Base-by-base conservation (phyloP, 2,329 filamentous ascomycete species). In the Phyllosticta citriasiana region DNA sequence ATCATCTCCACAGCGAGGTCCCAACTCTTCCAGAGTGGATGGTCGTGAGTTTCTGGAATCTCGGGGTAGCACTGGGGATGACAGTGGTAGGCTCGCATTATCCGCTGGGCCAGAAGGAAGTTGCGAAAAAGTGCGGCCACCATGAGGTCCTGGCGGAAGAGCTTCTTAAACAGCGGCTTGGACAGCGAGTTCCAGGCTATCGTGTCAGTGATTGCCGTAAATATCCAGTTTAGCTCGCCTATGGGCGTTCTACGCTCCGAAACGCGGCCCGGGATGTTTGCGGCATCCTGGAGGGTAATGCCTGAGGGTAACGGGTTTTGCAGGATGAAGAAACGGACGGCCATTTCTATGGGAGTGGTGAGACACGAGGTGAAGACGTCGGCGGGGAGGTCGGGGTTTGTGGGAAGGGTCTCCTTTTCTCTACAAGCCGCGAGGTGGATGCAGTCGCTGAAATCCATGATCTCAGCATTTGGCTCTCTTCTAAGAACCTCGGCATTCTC, bases 221-320 rank as follows among this genome's bases (percentile, higher is more conserved):
- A 97, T 40, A 99, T 99, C 94, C 94, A 99, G 70, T 99, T 99
- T 14, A 99, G 80, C 76, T 99, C 94, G 64, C 94, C 94, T 35
- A 99, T 82, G 8, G 94, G 94, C 57, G 94, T 97, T 70, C 94
- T 83, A 63, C 94, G 84, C 75, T 99, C 94, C 70, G 96, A 93
- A 52, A 97, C 83, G 64, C 91, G 87, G 35, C 94, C 94, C 2
- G 93, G 92, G 19, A 99, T 88, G 69, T 91, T 89, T 73, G 91
- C 88, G 52, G 93, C 92, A 67, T 93, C 84, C 63, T 94, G 89
- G 3, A 93, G 84, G 1, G 84, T 87, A 61, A 96, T 78, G 51
- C 83, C 84, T 16, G 77, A 82, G 4, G 81, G 81, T 1, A 88
- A 73, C 1, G 91, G 91, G 64, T 97, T 97, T 72, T 97, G 92